Percentiles rank a stretch among this genome's conserved stretches.
These are phyloP conservation scores for Coprinopsis cinerea DNA, from an alignment of 768 basidiomycete genomes.

Conservation along the genomic window DNA sequence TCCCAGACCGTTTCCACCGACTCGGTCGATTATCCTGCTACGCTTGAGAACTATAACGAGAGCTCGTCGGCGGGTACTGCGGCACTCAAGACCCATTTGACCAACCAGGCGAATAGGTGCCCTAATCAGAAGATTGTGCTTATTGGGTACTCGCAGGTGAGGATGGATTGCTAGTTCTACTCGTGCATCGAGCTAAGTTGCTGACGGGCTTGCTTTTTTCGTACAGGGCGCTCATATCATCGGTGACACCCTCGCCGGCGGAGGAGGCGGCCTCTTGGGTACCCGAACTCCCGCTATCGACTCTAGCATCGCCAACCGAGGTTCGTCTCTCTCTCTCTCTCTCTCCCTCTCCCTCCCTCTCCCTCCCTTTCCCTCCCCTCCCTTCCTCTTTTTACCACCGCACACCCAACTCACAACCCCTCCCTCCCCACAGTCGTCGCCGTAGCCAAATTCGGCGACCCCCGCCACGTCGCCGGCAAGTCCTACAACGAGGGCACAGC, in stretches of 20 bases:
- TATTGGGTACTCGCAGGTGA: slow-evolving; percentile 23
- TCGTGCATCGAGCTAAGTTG: background rate
- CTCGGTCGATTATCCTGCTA: slow-evolving; percentile 24
- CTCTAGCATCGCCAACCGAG: slow-evolving; percentile 14
- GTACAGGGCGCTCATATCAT: slow-evolving; percentile 24
- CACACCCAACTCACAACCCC: too few relatives aligned
- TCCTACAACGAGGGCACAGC: slow-evolving; percentile 22
- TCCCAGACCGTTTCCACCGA: slow-evolving; percentile 22
- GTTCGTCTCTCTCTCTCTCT: slow-evolving; percentile 3
- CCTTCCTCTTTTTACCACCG: too few relatives aligned
- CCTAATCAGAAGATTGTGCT: slow-evolving; percentile 26
- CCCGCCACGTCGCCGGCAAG: slow-evolving; percentile 21
- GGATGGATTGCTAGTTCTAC: background rate
- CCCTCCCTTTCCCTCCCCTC: too few relatives aligned
- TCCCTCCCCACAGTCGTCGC: slow-evolving; percentile 17
- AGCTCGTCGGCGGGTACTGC: slow-evolving; percentile 24
- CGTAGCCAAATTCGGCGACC: slow-evolving; percentile 23
- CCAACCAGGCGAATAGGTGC: slow-evolving; percentile 20
- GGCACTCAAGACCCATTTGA: slow-evolving; percentile 20
- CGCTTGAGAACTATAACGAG: slow-evolving; percentile 21
- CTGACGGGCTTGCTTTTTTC: background rate
- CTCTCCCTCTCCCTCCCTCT: background rate
- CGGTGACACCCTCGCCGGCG: slow-evolving; percentile 23
- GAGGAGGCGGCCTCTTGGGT: slow-evolving; percentile 19
- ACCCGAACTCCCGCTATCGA: slow-evolving; percentile 17